Evolutionary conservation across 163 green algal genomes (phyloP), one percentile per base, ranked within the genome.

Genomic region (Volvox carteri): DNA sequence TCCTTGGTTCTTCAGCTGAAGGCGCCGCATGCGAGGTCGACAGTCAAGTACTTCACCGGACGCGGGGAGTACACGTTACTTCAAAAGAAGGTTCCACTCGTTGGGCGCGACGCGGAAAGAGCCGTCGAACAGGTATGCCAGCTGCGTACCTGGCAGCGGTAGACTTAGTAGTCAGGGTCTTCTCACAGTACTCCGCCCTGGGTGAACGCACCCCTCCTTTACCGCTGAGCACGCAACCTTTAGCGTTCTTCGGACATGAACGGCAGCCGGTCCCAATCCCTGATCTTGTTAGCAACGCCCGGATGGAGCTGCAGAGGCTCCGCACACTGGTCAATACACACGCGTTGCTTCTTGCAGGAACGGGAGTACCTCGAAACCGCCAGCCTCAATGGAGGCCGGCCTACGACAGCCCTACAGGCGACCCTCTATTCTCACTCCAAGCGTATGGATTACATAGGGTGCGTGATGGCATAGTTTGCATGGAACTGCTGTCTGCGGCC

Each of bases 71-170:
- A 88, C 50, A 88, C 83, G 1, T 48, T 88, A 6, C 68, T 83
- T 0, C 68, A 88, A 35, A 88, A 88, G 48, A 88, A 88, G 83
- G 73, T 88, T n/a, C 83, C 83, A 5, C 50, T 88, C 1, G 37
- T 74, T 1, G 83, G 83, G 8, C 28, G 50, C 1, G 83, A 88
- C n/a, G 83, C 83, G 1, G 83, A 81, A 1, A 39, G 52, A 8
- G 83, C 83, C 14, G 50, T 83, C 23, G 35, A 25, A 6, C 68
- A 80, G 83, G 83, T 88, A 14, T 1, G 78, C 72, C 39, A 19
- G 19, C 35, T 50, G n/a, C n/a, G n/a, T n/a, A n/a, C n/a, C n/a
- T n/a, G n/a, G n/a, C n/a, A n/a, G n/a, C n/a, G n/a, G n/a, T n/a
- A n/a, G n/a, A n/a, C n/a, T n/a, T n/a, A n/a, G n/a, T n/a, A n/a